Evolutionary conservation across 495 filamentous ascomycete genomes (phyloP), one percentile per base, ranked within the genome.

Genomic region (Xylaria curta): DNA sequence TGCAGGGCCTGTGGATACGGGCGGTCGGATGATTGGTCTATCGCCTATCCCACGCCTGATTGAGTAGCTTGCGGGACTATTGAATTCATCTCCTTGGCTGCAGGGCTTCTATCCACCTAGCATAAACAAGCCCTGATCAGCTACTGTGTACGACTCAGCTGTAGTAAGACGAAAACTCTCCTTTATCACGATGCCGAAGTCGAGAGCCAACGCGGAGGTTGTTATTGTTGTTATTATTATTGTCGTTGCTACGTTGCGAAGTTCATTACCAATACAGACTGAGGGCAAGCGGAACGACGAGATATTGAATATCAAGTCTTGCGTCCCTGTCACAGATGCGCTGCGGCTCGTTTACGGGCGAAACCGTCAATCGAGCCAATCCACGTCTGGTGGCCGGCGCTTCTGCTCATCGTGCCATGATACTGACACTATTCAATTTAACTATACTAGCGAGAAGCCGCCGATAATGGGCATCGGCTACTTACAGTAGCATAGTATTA

Each of bases 161-260:
- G 58, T 60, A 60, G 58, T 60, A 60, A 60, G 58, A 60, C 58
- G 40, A n/a, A n/a, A 60, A 60, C 17, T 59, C 33, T 28, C 3
- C 8, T 36, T 38, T 60, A 7, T 60, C 58, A 38, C 8, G 17
- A 21, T 60, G 33, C 12, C 9, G 36, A 42, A 31, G 26, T 17
- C 53, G 24, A 28, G 53, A 31, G 53, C 12, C 1, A 15, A 15
- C 36, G 3, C 26, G 53, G 26, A 56, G 21, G 28, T 3, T 13
- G 31, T 26, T 3, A 4, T 56, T 26, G 26, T 26, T n/a, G n/a
- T n/a, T n/a, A n/a, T n/a, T n/a, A n/a, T n/a, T n/a, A n/a, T n/a
- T n/a, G n/a, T n/a, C n/a, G n/a, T n/a, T n/a, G n/a, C n/a, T 31
- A 56, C 13, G 3, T n/a, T 53, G 5, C 17, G 13, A 13, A 15